A percentile compares a stretch with the other conserved stretches of the same genome.
These are phyloP conservation scores for Ricinus communis DNA, from an alignment of 345 rosid species.

Conservation along the genomic window DNA sequence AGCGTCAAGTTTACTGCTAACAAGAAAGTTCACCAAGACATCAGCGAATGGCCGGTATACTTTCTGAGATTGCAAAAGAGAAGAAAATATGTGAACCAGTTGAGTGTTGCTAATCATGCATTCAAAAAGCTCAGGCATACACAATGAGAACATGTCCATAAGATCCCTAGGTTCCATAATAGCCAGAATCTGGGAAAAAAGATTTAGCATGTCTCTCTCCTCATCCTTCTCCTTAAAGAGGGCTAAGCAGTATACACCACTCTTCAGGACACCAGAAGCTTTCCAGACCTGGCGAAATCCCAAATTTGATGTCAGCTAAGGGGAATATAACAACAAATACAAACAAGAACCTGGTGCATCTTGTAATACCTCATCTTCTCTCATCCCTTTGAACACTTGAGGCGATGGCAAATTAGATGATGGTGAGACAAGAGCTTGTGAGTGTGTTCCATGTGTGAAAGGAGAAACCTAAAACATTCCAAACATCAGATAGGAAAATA, in stretches of 20 bases:
- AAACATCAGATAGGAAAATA: conserved; percentile 26
- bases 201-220: conserved; percentile 88
- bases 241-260: conserved; percentile 97
- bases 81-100: conserved; percentile 87
- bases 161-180: conserved; percentile 99
- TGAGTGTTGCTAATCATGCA: conserved; percentile 90
- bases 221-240: conserved; percentile 98
- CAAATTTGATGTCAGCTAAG: conserved; percentile 30
- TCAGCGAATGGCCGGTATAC: conserved; percentile 91
- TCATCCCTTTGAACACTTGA: conserved; percentile 90
- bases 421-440: conserved; percentile 63
- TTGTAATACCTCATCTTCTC: conserved; percentile 87
- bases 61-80: conserved; percentile 76
- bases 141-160: conserved; percentile 97
- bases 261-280: conserved; percentile 93
- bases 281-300: conserved; percentile 70
- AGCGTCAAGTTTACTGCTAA: conserved; percentile 81
- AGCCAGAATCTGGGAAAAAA: conserved; percentile 85
- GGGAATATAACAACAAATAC: conserved; percentile 15
- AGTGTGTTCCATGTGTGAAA: conserved; percentile 59
- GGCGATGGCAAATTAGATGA: conserved; percentile 57
- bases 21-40: conserved; percentile 86
- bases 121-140: conserved; percentile 97
- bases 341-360: neutral
- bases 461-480: conserved; percentile 47